These are phyloP conservation scores for Chimonanthus praecox DNA, from an alignment of 164 flowering plant genomes.

Conservation along the genomic window DNA sequence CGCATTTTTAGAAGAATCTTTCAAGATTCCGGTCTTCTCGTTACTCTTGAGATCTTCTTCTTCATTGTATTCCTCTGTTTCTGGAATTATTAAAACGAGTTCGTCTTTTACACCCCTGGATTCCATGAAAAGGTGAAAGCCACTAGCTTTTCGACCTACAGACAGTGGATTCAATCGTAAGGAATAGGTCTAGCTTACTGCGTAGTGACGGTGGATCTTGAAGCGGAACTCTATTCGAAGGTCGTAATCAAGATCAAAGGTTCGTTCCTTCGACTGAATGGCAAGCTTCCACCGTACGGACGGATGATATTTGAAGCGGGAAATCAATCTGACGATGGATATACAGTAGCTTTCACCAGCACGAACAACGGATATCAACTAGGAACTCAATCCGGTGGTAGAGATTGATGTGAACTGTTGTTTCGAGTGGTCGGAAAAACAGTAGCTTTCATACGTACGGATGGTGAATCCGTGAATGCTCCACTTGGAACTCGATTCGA, in stretches of 20 bases:
- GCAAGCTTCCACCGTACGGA: no score
- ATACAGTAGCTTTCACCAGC: no score
- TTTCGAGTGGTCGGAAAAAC: no score
- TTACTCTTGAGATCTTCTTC: conserved; percentile 15
- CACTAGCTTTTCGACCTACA: background rate
- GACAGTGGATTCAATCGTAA: background rate
- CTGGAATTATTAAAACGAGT: conserved; percentile 26
- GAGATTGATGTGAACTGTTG: no score
- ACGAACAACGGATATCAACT: no score
- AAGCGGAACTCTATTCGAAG: background rate
- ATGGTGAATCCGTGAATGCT: no score
- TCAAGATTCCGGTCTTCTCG: background rate
- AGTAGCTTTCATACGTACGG: no score
- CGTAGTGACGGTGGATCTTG: background rate
- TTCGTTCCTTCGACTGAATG: no score
- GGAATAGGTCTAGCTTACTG: background rate
- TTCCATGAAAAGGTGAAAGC: conserved; percentile 14
- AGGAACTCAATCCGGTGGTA: no score
- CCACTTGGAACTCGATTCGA: no score
- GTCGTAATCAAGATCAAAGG: background rate
- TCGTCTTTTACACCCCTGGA: conserved; percentile 17
- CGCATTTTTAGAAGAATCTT: background rate
- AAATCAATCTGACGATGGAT: no score
- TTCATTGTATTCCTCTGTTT: background rate
- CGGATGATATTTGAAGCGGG: no score